A percentile compares a stretch with the other conserved stretches of the same genome.
Evolutionary conservation across 345 rosid species (phyloP).

Genomic region (Gossypioides kirkii): DNA sequence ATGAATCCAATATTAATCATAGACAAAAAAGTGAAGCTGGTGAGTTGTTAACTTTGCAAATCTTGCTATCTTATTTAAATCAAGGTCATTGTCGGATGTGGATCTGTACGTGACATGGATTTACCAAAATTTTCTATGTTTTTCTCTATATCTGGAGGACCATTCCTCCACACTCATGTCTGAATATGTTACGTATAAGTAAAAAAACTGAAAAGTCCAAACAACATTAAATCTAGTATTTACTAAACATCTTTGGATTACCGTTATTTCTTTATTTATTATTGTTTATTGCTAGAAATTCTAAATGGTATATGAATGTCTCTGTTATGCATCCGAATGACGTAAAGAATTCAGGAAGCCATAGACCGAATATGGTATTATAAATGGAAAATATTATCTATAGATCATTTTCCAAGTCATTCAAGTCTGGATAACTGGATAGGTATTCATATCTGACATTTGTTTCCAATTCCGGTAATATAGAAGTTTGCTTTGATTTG

Average conservation of each 20-base stretch:
- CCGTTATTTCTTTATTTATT: no score
- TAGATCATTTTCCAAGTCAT: not conserved
- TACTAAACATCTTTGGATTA: not conserved
- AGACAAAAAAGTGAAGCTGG: slow-evolving; percentile 49
- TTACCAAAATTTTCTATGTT: not conserved
- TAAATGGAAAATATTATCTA: not conserved
- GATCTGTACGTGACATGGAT: not conserved
- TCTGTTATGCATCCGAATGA: not conserved
- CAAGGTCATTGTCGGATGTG: not conserved
- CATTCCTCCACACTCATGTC: not conserved
- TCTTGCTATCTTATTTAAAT: not conserved
- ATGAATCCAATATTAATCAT: slow-evolving; percentile 46
- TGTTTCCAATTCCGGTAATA: not conserved
- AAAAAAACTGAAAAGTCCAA: not conserved
- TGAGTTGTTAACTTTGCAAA: slow-evolving; percentile 23
- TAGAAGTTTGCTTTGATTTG: not conserved
- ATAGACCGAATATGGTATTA: not conserved
- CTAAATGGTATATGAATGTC: not conserved
- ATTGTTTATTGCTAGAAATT: not conserved
- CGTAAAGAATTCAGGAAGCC: not conserved
- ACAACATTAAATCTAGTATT: not conserved
- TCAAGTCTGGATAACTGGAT: not conserved
- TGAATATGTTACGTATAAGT: not conserved
- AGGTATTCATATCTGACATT: not conserved
- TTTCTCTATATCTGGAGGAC: not conserved